These are phyloP conservation scores for Phytophthora parvispora DNA, from an alignment of 352 stramenopile species.

Conservation along the genomic window DNA sequence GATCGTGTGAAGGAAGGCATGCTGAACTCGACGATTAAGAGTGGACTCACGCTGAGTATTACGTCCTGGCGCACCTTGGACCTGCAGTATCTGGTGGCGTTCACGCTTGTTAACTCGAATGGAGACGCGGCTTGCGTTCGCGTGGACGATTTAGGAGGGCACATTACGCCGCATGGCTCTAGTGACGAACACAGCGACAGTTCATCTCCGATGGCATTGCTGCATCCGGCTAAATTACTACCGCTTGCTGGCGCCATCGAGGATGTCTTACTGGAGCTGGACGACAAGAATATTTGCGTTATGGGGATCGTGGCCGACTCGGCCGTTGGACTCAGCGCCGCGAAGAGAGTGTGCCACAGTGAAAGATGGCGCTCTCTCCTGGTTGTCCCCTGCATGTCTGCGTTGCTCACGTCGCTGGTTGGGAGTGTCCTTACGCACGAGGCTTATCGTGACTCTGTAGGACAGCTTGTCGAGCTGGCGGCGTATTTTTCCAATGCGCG, in stretches of 20 bases:
- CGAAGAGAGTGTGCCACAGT: slow-evolving; percentile 53
- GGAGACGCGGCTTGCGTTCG: slow-evolving; percentile 76
- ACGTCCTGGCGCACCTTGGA: slow-evolving; percentile 76
- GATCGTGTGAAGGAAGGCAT: slow-evolving; percentile 87
- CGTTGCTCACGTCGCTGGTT: slow-evolving; percentile 62
- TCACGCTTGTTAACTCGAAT: slow-evolving; percentile 85
- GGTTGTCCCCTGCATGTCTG: slow-evolving; percentile 75
- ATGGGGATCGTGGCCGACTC: slow-evolving; percentile 84
- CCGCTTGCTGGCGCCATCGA: slow-evolving; percentile 58
- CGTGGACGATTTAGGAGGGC: slow-evolving; percentile 61
- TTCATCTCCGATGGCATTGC: slow-evolving; percentile 22
- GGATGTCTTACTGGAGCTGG: slow-evolving; percentile 60
- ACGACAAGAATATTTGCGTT: slow-evolving; percentile 69
- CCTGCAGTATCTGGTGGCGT: slow-evolving; percentile 74
- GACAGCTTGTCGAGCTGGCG: slow-evolving; percentile 71
- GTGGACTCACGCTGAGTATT: slow-evolving; percentile 80
- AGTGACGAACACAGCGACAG: slow-evolving; percentile 1
- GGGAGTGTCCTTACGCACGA: slow-evolving; percentile 68
- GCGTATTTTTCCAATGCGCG: slow-evolving; percentile 68
- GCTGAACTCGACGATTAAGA: slow-evolving; percentile 86
- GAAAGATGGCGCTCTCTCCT: slow-evolving; percentile 58
- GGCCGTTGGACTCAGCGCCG: slow-evolving; percentile 63
- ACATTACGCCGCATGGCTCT: slow-evolving; percentile 36
- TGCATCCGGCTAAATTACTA: slow-evolving; percentile 12
- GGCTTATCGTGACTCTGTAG: slow-evolving; percentile 53